Evolutionary conservation across 2,329 filamentous ascomycete genomes (phyloP).

Genomic region (Setomelanomma holmii): DNA sequence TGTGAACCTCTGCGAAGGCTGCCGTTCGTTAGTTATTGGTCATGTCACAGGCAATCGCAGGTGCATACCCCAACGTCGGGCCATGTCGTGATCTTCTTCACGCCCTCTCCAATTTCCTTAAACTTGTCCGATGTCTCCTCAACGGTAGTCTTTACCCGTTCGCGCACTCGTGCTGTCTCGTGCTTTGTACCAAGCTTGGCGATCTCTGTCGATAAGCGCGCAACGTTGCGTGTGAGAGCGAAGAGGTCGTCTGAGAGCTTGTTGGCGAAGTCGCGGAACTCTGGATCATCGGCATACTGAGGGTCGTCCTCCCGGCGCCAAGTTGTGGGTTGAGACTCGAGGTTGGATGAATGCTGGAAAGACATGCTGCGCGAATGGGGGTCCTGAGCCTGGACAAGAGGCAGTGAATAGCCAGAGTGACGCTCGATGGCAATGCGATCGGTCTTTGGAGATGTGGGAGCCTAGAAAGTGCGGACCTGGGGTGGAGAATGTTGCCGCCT

Average conservation of each 20-base stretch:
- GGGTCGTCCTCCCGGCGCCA: constrained; percentile 73
- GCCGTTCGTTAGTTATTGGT: constrained; percentile 22
- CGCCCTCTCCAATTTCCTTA: constrained; percentile 88
- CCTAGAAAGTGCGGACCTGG: neutral
- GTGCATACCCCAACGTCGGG: constrained; percentile 74
- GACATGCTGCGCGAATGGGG: constrained; percentile 68
- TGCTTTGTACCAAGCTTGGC: constrained; percentile 85
- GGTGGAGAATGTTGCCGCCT: neutral
- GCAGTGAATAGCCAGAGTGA: neutral
- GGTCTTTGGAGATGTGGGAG: neutral
- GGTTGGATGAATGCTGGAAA: constrained; percentile 82
- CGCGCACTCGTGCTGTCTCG: constrained; percentile 88
- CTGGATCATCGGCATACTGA: constrained; percentile 87
- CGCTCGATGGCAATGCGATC: neutral
- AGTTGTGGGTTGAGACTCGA: constrained; percentile 79
- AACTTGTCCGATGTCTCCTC: constrained; percentile 87
- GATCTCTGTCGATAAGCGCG: constrained; percentile 83
- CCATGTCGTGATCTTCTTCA: constrained; percentile 88
- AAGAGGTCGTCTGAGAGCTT: constrained; percentile 89
- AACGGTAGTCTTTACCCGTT: constrained; percentile 85
- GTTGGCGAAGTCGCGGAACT: constrained; percentile 83
- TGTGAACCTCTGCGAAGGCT: constrained; percentile 96
- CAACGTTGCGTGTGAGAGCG: constrained; percentile 85
- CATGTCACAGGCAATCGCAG: constrained; percentile 10
- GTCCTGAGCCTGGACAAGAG: too few relatives aligned